Evolutionary conservation across 495 filamentous ascomycete species (phyloP), one percentile per base, ranked within the genome.

Genomic region (Cenococcum geophilum): DNA sequence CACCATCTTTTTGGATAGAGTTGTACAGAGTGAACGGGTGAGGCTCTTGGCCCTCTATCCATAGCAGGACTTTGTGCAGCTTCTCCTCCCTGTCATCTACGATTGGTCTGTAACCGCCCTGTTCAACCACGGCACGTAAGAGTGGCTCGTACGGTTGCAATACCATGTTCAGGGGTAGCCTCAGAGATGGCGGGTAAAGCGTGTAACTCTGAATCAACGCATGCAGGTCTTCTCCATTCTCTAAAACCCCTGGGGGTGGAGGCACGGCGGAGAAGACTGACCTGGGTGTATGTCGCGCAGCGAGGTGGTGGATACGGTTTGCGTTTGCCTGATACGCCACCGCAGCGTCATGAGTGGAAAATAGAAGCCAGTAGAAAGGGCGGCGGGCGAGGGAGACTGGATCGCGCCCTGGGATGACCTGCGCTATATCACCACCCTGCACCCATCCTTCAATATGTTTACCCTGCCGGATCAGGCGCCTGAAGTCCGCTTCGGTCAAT

Each of bases 401-500:
- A 62, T 85, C 74, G 47, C 81, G 79, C 32, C 74, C 78, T 40
- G 80, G 84, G 43, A 84, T 76, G 49, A 77, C 70, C 67, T 66
- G 64, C 35, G 42, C 22, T 49, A 84, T 75, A 10, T 82, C 82
- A 40, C 77, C 78, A 1, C 71, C 69, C 11, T 72, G 64, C 9
- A 75, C 77, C 86, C 86, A 89, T 37, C 79, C 78, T 52, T 82
- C 79, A 55, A 89, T 80, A 64, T 87, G 84, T 25, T 75, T 68
- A 34, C 85, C 83, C 63, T 77, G 80, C n/a, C 75, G 76, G 9
- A 80, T 75, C 5, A 86, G 64, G 21, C 84, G 80, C 32, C 80
- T 75, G 73, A 89, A 89, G 71, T 89, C 86, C 62, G 77, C 77
- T 72, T 83, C 81, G 5, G 93, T 67, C 43, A 89, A 76, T 11